Base-by-base conservation (phyloP, 805 yeast species). In the Komagataella populi region DNA sequence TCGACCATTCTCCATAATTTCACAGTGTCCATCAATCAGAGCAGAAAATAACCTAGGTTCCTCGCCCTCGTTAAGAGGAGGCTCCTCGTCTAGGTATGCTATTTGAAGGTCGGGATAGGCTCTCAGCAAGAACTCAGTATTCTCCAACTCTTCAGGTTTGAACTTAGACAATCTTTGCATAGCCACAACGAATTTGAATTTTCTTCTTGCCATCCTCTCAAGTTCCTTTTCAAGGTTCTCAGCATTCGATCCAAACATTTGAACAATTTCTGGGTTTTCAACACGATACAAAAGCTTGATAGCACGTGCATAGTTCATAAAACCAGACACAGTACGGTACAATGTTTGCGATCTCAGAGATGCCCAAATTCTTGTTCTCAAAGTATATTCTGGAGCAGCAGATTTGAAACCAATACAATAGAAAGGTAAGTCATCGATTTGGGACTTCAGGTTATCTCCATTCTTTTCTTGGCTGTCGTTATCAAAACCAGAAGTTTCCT, bases 291-390 rank as follows among this genome's bases (percentile, higher is more conserved):
- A 74, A 61, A 91, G 73, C 69, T 90, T 93, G 63, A 91, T 88
- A 30, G 99, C 98, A 69, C 96, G 84, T 30, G 96, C 85, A 67
- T 91, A 91, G 73, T 91, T 93, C 99, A 91, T 91, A 74, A 91
- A 93, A 63, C 99, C 99, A 52, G 96, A 87, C 50, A 91, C 91
- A 48, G 99, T 93, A 70, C 99, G 84, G 73, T 91, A 91, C 62
- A 91, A 73, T 43, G 99, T 93, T 74, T 91, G 99, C 45, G 96
- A 85, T 71, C 99, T 82, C 62, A 93, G 78, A 23, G 98, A 91
- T 45, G 99, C 99, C 99, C 99, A 91, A 60, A 91, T 88, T 73
- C 99, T 79, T 7, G 98, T 93, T 73, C 99, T 83, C 63, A 93
- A 72, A 52, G 96, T 87, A 71, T 87, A 93, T 67, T 90, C 96